phyloP scores from a whole-genome alignment of 1,139 yeast genomes.

The Pneumocystis oryctolagi region DNA sequence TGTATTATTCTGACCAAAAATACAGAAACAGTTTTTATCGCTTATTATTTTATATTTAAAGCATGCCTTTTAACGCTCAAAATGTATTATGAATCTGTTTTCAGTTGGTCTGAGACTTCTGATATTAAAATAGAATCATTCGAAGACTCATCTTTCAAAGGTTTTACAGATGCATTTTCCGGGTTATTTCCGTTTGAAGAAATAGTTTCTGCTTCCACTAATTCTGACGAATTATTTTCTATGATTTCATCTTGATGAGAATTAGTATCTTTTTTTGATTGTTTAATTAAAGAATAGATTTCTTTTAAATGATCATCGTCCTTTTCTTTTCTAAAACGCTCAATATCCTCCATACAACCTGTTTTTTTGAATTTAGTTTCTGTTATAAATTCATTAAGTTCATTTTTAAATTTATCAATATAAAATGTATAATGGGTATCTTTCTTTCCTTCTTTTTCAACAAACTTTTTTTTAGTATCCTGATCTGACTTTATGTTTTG shows the following conservation, averaged over 20 bases:
- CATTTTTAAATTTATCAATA: slow-evolving; percentile 57
- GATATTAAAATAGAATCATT: neutral
- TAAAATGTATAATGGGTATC: slow-evolving; percentile 52
- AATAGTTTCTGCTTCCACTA: neutral
- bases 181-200: neutral
- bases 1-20: neutral
- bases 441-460: slow-evolving; percentile 72
- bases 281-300: neutral
- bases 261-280: neutral
- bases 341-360: slow-evolving; percentile 82
- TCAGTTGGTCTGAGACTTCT: neutral
- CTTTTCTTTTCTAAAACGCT: slow-evolving; percentile 47
- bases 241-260: neutral
- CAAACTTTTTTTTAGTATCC: slow-evolving; percentile 71
- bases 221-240: neutral
- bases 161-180: neutral
- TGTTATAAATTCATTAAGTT: slow-evolving; percentile 71
- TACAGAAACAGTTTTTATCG: neutral
- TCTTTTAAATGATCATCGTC: slow-evolving; percentile 32
- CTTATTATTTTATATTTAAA: neutral
- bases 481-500: slow-evolving; percentile 69
- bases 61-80: neutral
- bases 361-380: slow-evolving; percentile 59
- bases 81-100: neutral
- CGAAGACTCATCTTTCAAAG: neutral